Base-by-base conservation (phyloP, 2,329 filamentous ascomycete genomes). In the Aspergillus ochraceus region DNA sequence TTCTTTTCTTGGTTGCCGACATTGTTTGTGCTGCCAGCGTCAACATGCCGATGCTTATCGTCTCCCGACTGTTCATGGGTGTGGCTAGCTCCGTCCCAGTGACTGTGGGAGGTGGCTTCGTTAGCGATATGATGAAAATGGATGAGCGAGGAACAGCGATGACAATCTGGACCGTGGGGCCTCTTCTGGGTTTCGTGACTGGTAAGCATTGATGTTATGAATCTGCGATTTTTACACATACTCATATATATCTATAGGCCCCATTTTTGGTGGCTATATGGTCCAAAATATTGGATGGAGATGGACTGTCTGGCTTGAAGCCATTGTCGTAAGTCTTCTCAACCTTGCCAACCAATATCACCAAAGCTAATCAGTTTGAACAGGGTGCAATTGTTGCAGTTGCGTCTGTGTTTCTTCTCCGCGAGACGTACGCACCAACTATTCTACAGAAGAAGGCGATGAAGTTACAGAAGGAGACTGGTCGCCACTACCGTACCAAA, bases 1-100 rank as follows among this genome's bases (percentile, higher is more conserved):
- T 80, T 6, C 80, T 86, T 57, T 90, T 89, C 69, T 81, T 84
- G 59, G 68, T 83, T 0, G 88, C 85, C 76, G 84, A 85, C 46
- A 81, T 90, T 61, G 87, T 85, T 0, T 88, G 86, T 60, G 88
- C 85, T 1, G 74, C 89, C 3, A 80, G 85, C 1, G 82, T 83
- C 0, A 76, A 74, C 6, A 77, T 89, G 55, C 71, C 71, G 19
- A 71, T 80, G 53, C 77, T 88, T 42, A 81, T 88, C 55, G 79
- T 75, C 5, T 87, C 83, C 57, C 80, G 81, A 2, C 71, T 84
- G 20, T 61, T 84, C 19, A 75, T 76, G 59, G 82, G 82, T 0
- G 65, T 80, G 60, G 76, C 76, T 26, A 79, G 78, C 14, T 76
- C 76, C 0, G 75, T 76, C 1, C 83, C 86, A 0, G 67, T 83